Conservation (phyloP, 352 stramenopile species). For the Globisporangium heterothallicum region DNA sequence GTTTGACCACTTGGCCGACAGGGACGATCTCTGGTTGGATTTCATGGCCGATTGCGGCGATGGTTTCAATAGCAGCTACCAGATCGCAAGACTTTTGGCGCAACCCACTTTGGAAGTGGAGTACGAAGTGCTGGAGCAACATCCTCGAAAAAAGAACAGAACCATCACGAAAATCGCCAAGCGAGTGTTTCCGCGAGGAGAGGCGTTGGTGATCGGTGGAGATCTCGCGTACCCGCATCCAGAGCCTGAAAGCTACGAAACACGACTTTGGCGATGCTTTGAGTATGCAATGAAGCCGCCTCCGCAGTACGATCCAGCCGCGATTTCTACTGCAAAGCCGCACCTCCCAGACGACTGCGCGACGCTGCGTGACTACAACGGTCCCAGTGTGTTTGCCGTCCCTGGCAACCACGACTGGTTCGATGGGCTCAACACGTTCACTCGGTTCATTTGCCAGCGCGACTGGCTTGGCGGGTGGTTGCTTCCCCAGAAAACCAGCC, state of each 20-base stretch:
- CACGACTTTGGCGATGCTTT: slow-evolving; percentile 87
- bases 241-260: slow-evolving; percentile 85
- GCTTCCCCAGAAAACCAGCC: slow-evolving; percentile 88
- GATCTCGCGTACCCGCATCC: slow-evolving; percentile 92
- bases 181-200: slow-evolving; percentile 72
- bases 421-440: slow-evolving; percentile 91
- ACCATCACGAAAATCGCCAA: slow-evolving; percentile 27
- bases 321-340: slow-evolving; percentile 85
- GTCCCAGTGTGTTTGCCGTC: slow-evolving; percentile 73
- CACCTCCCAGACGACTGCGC: slow-evolving; percentile 38
- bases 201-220: slow-evolving; percentile 87
- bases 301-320: slow-evolving; percentile 70
- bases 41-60: slow-evolving; percentile 93
- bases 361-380: slow-evolving; percentile 58
- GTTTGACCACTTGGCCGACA: slow-evolving; percentile 76
- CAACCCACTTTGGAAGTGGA: slow-evolving; percentile 84
- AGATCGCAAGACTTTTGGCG: slow-evolving; percentile 88
- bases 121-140: slow-evolving; percentile 26
- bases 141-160: slow-evolving; percentile 21
- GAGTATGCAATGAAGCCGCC: slow-evolving; percentile 93
- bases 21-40: slow-evolving; percentile 90
- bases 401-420: slow-evolving; percentile 94
- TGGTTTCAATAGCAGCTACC: slow-evolving; percentile 92
- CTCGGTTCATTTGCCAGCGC: slow-evolving; percentile 85
- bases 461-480: slow-evolving; percentile 92